Evolutionary conservation across 768 basidiomycete species (phyloP), one percentile per base, ranked within the genome.

Genomic region (Mycena leptocephala): DNA sequence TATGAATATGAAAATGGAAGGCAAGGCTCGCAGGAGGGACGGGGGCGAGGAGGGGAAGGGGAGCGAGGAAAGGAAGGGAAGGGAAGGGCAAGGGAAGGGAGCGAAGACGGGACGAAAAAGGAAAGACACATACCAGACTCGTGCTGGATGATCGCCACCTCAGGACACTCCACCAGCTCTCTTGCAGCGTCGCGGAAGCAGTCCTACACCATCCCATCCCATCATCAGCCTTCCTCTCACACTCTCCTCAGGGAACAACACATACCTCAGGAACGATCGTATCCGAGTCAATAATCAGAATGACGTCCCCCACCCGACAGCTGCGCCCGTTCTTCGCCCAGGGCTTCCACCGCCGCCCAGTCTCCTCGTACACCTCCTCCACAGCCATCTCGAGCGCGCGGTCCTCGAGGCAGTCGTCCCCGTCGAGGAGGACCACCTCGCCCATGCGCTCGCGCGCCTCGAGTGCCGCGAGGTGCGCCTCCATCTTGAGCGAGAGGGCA

Each of bases 151-250:
- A 98, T 96, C 1, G 92, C 95, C 37, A 97, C 92, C 55, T 96
- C 93, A 0, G 95, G 95, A 77, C 93, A 94, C 83, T 94, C 93
- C 22, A 91, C 87, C 74, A 98, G 89, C 82, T 98, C 96, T 46
- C 95, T 92, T 7, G 95, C 96, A 0, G 96, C 96, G 85, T 97
- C 96, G 70, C 95, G 90, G 83, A 98, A 93, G 82, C 96, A 97
- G 82, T 97, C 97, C 88, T 94, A 22, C 14, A 30, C 1, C 30
- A n/a, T n/a, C n/a, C 24, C 16, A 8, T 24, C 16, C 5, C 43
- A 18, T 20, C 10, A 18, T 43, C 43, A 43, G 43, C 43, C 4
- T n/a, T 20, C 43, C 7, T 13, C 7, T 43, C 48, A 32, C n/a
- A 33, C 72, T 26, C 14, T 2, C 11, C 28, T 3, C 39, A 51